phyloP scores from a whole-genome alignment of 2,329 filamentous ascomycete genomes.

The Paradendryphiella salina region DNA sequence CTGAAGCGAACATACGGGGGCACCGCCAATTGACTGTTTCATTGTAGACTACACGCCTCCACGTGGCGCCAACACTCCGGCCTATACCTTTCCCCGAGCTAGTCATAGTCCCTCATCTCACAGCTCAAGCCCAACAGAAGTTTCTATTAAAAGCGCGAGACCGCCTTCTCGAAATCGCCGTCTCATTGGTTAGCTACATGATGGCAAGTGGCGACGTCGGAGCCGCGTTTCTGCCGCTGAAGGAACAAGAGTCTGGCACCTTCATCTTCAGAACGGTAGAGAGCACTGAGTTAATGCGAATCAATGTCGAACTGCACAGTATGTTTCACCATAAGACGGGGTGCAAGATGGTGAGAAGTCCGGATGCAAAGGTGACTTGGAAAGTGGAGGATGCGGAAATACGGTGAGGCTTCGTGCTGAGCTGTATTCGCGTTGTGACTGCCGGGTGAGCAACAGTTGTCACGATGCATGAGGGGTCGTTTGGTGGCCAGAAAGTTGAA shows the following conservation, averaged over 20 bases:
- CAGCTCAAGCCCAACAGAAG: conserved; percentile 13
- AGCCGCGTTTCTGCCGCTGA: conserved; percentile 17
- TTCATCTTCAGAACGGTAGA: conserved; percentile 19
- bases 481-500: not conserved
- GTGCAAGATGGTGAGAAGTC: conserved; percentile 20
- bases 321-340: conserved; percentile 12
- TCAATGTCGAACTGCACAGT: conserved; percentile 14
- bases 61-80: conserved; percentile 9
- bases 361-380: conserved; percentile 20
- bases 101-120: conserved; percentile 18
- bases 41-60: not conserved
- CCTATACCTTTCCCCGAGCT: conserved; percentile 24
- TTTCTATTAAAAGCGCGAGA: conserved; percentile 22
- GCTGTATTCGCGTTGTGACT: not conserved
- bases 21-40: not conserved
- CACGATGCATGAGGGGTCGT: conserved; percentile 8
- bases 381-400: conserved; percentile 17
- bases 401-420: conserved; percentile 5
- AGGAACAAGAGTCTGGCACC: conserved; percentile 12
- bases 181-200: conserved; percentile 10
- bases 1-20: not conserved
- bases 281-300: conserved; percentile 21
- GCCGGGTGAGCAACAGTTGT: conserved; percentile 1
- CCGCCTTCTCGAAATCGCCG: conserved; percentile 2
- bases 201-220: conserved; percentile 10